Evolutionary conservation across 1,139 yeast species (phyloP).

Genomic region (Candida neerlandica): DNA sequence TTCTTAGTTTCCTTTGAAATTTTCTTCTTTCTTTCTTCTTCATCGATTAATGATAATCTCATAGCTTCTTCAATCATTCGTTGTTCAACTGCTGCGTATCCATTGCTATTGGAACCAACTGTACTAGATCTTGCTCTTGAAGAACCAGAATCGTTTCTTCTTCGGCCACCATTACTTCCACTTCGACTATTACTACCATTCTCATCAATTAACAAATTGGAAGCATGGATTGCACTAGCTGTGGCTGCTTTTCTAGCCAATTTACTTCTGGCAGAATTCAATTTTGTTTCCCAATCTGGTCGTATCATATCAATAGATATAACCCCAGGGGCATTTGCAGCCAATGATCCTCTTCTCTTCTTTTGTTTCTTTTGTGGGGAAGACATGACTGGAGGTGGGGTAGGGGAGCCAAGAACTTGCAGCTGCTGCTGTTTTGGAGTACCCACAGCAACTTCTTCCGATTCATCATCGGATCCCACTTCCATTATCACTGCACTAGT

Average conservation of each 20-base stretch:
- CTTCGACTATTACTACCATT: conserved; percentile 7
- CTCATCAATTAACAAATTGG: conserved; percentile 54
- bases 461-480: conserved; percentile 12
- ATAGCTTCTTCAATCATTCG: conserved; percentile 85
- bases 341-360: conserved; percentile 46
- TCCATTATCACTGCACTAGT: conserved; percentile 7
- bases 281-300: conserved; percentile 88
- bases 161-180: conserved; percentile 12
- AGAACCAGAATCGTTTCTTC: conserved; percentile 16
- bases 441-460: conserved; percentile 3
- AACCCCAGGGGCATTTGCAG: conserved; percentile 66
- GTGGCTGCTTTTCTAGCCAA: conserved; percentile 89
- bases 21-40: conserved; percentile 52
- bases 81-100: conserved; percentile 55
- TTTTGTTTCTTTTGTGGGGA: conserved; percentile 4
- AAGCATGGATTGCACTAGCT: conserved; percentile 90
- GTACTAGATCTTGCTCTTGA: conserved; percentile 7
- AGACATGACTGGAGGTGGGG: conserved; percentile 11
- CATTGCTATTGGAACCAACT: conserved; percentile 8
- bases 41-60: conserved; percentile 70
- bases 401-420: conserved; percentile 12
- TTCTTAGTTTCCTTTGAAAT: conserved; percentile 16
- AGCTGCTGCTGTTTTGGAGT: conserved; percentile 6
- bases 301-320: conserved; percentile 79
- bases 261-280: conserved; percentile 70